phyloP scores from a whole-genome alignment of 2,329 filamentous ascomycete species.

The Dryadomyces quercivorus region DNA sequence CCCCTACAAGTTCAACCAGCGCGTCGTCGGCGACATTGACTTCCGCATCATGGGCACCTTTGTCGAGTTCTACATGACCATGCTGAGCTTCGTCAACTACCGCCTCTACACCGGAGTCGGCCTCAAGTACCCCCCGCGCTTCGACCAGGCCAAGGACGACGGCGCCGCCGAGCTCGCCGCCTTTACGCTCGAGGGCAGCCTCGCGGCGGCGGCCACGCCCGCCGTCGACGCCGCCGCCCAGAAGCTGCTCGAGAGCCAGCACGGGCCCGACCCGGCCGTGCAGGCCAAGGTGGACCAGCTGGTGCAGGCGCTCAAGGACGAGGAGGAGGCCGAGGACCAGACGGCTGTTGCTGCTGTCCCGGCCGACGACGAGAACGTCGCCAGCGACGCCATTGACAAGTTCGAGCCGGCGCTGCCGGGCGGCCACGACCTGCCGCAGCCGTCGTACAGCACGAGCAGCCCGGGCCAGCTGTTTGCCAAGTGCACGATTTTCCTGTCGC shows the following conservation, averaged over 20 bases:
- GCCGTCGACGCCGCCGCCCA: constrained; percentile 31
- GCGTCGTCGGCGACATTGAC: constrained; percentile 85
- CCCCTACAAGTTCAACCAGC: constrained; percentile 95
- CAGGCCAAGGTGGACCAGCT: constrained; percentile 59
- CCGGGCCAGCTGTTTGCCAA: constrained; percentile 70
- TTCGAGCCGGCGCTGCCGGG: constrained; percentile 77
- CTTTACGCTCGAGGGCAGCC: constrained; percentile 73
- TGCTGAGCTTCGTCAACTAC: constrained; percentile 94
- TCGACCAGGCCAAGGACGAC: constrained; percentile 77
- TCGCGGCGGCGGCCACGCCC: constrained; percentile 38
- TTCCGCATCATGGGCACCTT: constrained; percentile 99
- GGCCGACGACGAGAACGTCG: constrained; percentile 31
- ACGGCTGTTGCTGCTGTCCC: constrained; percentile 22
- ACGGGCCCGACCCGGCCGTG: constrained; percentile 47
- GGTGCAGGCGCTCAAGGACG: constrained; percentile 51
- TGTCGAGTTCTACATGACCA: constrained; percentile 95
- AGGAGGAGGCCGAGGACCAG: constrained; percentile 29
- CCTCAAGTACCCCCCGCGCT: constrained; percentile 90
- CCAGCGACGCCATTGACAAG: constrained; percentile 65
- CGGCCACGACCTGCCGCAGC: constrained; percentile 78
- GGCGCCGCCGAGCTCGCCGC: constrained; percentile 80
- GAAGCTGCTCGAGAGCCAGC: constrained; percentile 26
- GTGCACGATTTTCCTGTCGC: constrained; percentile 84
- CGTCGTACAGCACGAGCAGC: constrained; percentile 51
- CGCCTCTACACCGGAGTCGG: constrained; percentile 83